phyloP scores from a whole-genome alignment of 2,329 filamentous ascomycete genomes.

The Fusarium sp. region DNA sequence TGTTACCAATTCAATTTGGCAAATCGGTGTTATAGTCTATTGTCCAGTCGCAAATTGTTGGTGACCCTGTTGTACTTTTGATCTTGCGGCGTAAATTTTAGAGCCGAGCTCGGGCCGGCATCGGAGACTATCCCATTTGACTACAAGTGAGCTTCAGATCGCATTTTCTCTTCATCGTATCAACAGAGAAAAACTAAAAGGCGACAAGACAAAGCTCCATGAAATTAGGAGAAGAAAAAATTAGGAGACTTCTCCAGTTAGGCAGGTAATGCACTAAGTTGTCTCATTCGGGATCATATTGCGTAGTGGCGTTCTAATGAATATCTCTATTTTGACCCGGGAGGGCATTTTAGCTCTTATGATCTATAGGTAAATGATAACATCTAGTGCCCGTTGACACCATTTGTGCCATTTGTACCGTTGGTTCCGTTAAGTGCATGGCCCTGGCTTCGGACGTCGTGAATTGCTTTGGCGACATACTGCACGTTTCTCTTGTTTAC shows the following conservation, averaged over 20 bases:
- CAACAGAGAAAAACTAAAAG: fast-evolving
- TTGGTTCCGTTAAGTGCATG: constrained; percentile 6
- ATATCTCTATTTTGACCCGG: not conserved
- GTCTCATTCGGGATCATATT: not conserved
- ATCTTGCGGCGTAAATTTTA: not conserved
- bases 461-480: constrained; percentile 88
- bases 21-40: fast-evolving
- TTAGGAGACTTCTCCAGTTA: fast-evolving
- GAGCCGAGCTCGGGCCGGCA: constrained; percentile 20
- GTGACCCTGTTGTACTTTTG: not conserved
- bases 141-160: not conserved
- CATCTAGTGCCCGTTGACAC: constrained; percentile 7
- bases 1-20: not conserved
- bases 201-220: fast-evolving
- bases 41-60: not conserved
- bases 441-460: constrained; percentile 66
- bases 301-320: too few species aligned
- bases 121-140: not conserved
- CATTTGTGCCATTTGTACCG: constrained; percentile 16
- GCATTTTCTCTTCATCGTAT: not conserved
- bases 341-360: not conserved
- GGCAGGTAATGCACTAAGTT: too few species aligned
- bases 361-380: not conserved
- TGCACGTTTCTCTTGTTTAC: constrained; percentile 72
- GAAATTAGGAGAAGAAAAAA: fast-evolving